Evolutionary conservation across 225 moss, liverwort and hornwort species (phyloP), one percentile per base, ranked within the genome.

Genomic region (Marchantia polymorpha): DNA sequence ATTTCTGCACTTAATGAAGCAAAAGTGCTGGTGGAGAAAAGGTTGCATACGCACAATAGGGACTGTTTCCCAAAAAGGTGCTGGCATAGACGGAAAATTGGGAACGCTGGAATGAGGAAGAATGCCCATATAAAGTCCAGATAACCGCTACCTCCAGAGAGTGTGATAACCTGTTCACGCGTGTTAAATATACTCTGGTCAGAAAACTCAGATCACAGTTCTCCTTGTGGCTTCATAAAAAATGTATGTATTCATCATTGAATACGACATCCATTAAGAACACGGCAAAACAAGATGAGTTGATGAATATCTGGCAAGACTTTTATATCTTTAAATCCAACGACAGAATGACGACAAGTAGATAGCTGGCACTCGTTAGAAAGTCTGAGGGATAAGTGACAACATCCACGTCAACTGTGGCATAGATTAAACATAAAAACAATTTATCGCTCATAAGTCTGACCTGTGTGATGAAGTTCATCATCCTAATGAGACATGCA

Each of bases 61-160:
- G 97, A 99, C 54, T 91, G 86, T 80, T 91, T 85, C 65, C 94
- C 94, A 81, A 99, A 93, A 29, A 69, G 73, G 25, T 75, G 84
- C 83, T 92, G 91, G 78, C 82, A 88, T 64, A 82, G 74, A 50
- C 82, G 89, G 79, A 93, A 87, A 64, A 91, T 81, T 65, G 87
- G 79, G 61, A 93, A 87, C 10, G 94, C 88, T 55, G 93, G 94
- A 61, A 99, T 86, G 88, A 99, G 86, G 70, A 88, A 84, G 5
- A 89, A 73, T 39, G 97, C 91, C 97, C 97, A 99, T 72, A 87
- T 87, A 81, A 99, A 99, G 82, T 90, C 91, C 87, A 93, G 91
- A 77, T 93, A 94, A 74, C 97, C 97, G 73, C 92, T 89, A 77
- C 94, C 89, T 53, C 87, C 87, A 55, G 66, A 39, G 10, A 84